These are phyloP conservation scores for Penicillium pulvis DNA, from an alignment of 495 filamentous ascomycete species.

Conservation along the genomic window DNA sequence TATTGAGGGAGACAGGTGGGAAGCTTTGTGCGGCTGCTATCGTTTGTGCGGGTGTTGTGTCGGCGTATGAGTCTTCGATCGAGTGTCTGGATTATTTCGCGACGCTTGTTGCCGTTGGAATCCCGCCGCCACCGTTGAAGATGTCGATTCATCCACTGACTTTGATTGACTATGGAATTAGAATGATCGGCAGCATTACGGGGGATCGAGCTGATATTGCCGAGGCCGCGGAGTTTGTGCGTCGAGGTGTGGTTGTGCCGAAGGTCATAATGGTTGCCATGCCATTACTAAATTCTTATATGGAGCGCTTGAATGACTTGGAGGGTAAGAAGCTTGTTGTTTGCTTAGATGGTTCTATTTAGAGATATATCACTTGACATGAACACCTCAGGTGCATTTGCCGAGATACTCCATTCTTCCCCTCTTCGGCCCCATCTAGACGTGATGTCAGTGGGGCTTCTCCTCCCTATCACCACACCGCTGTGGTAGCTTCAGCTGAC, in stretches of 20 bases:
- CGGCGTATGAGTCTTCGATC: slow-evolving; percentile 4
- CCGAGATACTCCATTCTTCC: too few species aligned
- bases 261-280: neutral
- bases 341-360: neutral
- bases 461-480: too few species aligned
- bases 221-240: slow-evolving; percentile 6
- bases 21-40: neutral
- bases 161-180: slow-evolving; percentile 7
- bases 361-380: too few species aligned
- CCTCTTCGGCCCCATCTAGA: too few species aligned
- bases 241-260: neutral
- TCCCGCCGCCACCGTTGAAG: neutral
- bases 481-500: too few species aligned
- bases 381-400: too few species aligned
- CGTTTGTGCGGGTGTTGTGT: neutral
- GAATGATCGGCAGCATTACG: neutral
- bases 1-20: neutral
- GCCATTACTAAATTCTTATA: neutral
- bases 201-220: slow-evolving; percentile 6
- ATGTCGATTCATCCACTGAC: neutral
- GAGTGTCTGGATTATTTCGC: slow-evolving; percentile 1
- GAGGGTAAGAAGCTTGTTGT: neutral
- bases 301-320: neutral
- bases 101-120: slow-evolving; percentile 1
- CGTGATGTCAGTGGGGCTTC: too few species aligned